Conservation (phyloP, 768 basidiomycete species). For the Gloeophyllum trabeum region DNA sequence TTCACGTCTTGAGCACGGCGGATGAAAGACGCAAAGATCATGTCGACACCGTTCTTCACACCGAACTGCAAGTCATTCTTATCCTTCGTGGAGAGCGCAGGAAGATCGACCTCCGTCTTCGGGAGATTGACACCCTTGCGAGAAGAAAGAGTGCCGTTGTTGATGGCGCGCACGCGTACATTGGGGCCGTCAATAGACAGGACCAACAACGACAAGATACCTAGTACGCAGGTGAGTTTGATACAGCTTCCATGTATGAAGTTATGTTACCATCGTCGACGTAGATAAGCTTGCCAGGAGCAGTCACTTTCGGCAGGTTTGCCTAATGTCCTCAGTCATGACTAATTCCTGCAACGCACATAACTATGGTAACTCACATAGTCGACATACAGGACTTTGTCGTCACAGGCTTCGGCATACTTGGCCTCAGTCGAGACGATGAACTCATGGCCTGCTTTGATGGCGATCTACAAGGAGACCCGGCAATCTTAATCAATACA, state of each 20-base stretch:
- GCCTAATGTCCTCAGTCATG: slow-evolving; percentile 28
- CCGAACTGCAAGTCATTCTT: slow-evolving; percentile 91
- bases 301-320: slow-evolving; percentile 92
- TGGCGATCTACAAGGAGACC: slow-evolving; percentile 58
- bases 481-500: not conserved
- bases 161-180: slow-evolving; percentile 77
- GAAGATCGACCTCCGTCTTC: slow-evolving; percentile 95
- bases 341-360: slow-evolving; percentile 1
- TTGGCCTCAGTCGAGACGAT: slow-evolving; percentile 76
- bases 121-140: slow-evolving; percentile 99
- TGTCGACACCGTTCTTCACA: slow-evolving; percentile 96
- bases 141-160: slow-evolving; percentile 87
- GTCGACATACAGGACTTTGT: slow-evolving; percentile 85
- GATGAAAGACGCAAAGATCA: slow-evolving; percentile 99
- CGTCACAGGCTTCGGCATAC: slow-evolving; percentile 70
- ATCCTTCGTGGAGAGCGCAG: slow-evolving; percentile 96
- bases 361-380: slow-evolving; percentile 49
- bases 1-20: slow-evolving; percentile 89
- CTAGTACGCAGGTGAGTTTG: slow-evolving; percentile 18
- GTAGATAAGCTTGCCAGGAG: slow-evolving; percentile 95
- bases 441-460: slow-evolving; percentile 91
- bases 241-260: not conserved
- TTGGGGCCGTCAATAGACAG: slow-evolving; percentile 75
- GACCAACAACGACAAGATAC: slow-evolving; percentile 89
- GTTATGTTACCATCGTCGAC: slow-evolving; percentile 79